Evolutionary conservation across 345 rosid species (phyloP).

Genomic region (Eucalyptus brandiana): DNA sequence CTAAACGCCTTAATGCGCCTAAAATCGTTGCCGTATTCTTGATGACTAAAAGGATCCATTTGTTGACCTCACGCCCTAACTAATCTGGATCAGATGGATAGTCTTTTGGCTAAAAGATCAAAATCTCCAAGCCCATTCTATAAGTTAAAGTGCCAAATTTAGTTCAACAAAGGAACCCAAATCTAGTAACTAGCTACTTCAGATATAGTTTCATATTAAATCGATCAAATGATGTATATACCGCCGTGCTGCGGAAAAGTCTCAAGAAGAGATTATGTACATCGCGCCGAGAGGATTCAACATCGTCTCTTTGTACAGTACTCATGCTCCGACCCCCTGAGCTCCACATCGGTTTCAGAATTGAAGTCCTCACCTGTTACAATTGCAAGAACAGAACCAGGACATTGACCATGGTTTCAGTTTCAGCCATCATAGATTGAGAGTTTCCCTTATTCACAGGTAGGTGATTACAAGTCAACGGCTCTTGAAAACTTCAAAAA

Average conservation of each 20-base stretch:
- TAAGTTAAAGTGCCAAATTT: background rate
- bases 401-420: background rate
- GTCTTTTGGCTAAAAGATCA: background rate
- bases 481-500: background rate
- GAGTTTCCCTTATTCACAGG: background rate
- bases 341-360: conserved; percentile 31
- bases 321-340: background rate
- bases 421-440: background rate
- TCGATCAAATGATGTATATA: conserved; percentile 6
- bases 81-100: background rate
- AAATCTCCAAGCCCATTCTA: background rate
- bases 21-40: background rate
- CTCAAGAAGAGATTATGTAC: background rate
- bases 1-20: background rate
- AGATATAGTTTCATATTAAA: conserved; percentile 4
- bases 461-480: background rate
- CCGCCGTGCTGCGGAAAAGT: background rate
- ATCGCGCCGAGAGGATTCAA: background rate
- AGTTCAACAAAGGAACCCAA: background rate
- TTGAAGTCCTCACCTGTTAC: conserved; percentile 25
- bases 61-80: background rate
- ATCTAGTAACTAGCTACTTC: background rate
- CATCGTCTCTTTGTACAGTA: background rate
- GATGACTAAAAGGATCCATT: background rate
- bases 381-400: background rate